Conservation (phyloP, 345 rosid genomes). For the Lepidium didymum region DNA sequence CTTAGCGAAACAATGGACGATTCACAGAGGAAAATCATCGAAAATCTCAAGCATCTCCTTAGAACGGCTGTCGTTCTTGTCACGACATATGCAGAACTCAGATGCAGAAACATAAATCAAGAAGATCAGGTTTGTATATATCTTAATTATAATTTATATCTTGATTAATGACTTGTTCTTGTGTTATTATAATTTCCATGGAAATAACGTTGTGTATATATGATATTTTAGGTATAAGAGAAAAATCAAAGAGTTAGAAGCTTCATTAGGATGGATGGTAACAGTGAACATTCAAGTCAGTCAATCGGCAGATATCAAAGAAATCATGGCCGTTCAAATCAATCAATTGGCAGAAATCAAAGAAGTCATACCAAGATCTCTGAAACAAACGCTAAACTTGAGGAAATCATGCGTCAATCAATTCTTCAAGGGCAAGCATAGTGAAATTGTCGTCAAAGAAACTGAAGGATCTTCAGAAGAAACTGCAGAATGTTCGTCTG, state of each 20-base stretch:
- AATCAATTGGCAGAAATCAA: too few species aligned
- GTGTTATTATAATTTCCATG: not conserved
- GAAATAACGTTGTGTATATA: not conserved
- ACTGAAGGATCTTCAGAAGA: not conserved
- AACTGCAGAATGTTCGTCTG: not conserved
- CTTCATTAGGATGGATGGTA: conserved; percentile 25
- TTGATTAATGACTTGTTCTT: not conserved
- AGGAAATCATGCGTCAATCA: not conserved
- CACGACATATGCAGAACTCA: not conserved
- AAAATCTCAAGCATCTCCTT: conserved; percentile 4
- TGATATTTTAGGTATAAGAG: conserved; percentile 10
- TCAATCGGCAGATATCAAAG: conserved; percentile 7
- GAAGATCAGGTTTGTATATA: conserved; percentile 10
- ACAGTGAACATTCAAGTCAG: conserved; percentile 18
- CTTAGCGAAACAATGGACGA: not conserved
- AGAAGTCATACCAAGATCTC: conserved; percentile 22
- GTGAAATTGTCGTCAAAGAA: not conserved
- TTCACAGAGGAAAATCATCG: not conserved
- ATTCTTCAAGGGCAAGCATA: not conserved
- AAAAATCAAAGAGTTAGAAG: conserved; percentile 19
- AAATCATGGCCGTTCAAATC: too few species aligned
- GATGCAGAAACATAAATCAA: conserved; percentile 14
- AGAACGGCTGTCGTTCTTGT: not conserved
- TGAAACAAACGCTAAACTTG: conserved; percentile 14
- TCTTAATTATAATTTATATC: not conserved